phyloP scores from a whole-genome alignment of 1,284 basidiomycete species.

The Hortiboletus rubellus region DNA sequence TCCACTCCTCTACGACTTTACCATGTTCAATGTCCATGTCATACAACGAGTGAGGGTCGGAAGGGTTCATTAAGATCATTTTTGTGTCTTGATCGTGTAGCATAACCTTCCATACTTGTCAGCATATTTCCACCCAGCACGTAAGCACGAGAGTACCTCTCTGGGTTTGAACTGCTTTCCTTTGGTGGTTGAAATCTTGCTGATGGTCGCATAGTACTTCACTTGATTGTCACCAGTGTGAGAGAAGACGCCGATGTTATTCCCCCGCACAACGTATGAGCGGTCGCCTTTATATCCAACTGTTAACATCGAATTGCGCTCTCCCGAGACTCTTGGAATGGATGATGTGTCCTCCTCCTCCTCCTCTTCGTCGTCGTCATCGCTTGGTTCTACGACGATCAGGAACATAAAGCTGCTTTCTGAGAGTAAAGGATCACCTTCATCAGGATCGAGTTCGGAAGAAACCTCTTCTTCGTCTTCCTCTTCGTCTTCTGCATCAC shows the following conservation, averaged over 20 bases:
- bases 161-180: slow-evolving; percentile 86
- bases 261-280: slow-evolving; percentile 94
- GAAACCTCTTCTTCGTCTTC: slow-evolving; percentile 75
- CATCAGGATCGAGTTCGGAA: slow-evolving; percentile 60
- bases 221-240: slow-evolving; percentile 78
- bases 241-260: slow-evolving; percentile 97
- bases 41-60: slow-evolving; percentile 84
- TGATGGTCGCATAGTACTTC: slow-evolving; percentile 89
- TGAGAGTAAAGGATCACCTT: slow-evolving; percentile 38
- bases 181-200: slow-evolving; percentile 78
- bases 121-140: slow-evolving; percentile 5
- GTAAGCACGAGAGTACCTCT: slow-evolving; percentile 55
- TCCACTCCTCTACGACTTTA: slow-evolving; percentile 99
- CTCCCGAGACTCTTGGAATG: slow-evolving; percentile 50
- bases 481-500: slow-evolving; percentile 69
- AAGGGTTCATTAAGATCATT: slow-evolving; percentile 92
- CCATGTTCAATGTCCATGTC: slow-evolving; percentile 94
- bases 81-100: slow-evolving; percentile 95
- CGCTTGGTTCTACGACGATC: slow-evolving; percentile 43
- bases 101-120: slow-evolving; percentile 71
- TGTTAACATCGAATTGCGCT: slow-evolving; percentile 86
- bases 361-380: slow-evolving; percentile 60
- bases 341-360: slow-evolving; percentile 48
- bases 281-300: slow-evolving; percentile 97
- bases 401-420: slow-evolving; percentile 4